Evolutionary conservation across 257 asterid species (phyloP).

Genomic region (Nicotiana tomentosiformis): DNA sequence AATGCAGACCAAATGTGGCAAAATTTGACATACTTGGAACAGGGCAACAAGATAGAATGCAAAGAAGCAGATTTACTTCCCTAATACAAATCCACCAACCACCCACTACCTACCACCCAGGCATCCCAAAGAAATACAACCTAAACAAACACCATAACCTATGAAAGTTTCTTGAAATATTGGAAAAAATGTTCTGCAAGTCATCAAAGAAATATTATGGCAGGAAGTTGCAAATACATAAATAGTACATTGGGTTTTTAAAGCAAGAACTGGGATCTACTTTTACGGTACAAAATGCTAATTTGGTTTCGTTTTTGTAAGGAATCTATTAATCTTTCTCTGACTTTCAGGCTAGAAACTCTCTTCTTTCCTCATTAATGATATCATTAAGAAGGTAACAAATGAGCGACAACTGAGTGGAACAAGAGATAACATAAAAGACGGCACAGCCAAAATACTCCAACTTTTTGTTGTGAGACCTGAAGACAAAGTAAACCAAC

Average conservation of each 20-base stretch:
- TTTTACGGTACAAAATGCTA: no score
- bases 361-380: not conserved
- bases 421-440: not conserved
- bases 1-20: not conserved
- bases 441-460: not conserved
- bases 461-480: not conserved
- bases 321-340: not conserved
- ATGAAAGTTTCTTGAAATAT: not conserved
- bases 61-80: not conserved
- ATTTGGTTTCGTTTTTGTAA: not conserved
- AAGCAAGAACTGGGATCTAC: not conserved
- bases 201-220: not conserved
- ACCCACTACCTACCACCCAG: not conserved
- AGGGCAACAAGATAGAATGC: not conserved
- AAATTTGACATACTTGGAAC: not conserved
- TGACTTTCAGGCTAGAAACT: not conserved
- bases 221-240: not conserved
- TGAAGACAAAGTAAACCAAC: not conserved
- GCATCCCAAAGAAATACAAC: conserved; percentile 1
- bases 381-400: not conserved
- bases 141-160: not conserved
- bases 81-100: not conserved
- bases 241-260: not conserved
- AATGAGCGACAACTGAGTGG: not conserved
- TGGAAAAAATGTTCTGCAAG: not conserved